A percentile compares a stretch with the other conserved stretches of the same genome.
phyloP scores from a whole-genome alignment of 768 basidiomycete species.

The Pleurotus tuber-regium region DNA sequence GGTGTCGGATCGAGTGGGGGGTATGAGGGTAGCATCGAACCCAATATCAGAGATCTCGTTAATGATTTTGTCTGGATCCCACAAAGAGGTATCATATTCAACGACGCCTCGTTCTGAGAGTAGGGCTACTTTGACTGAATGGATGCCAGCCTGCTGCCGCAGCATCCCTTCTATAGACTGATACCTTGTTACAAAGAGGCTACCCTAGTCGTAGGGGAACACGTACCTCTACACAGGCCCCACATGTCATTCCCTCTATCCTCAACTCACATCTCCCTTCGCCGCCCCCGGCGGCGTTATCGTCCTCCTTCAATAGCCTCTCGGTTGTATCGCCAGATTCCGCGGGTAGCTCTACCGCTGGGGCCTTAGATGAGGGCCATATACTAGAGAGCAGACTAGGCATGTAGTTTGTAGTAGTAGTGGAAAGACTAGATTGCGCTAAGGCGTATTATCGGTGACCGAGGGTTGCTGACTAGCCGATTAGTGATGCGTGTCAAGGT shows the following conservation, averaged over 20 bases:
- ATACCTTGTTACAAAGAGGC: too few species aligned
- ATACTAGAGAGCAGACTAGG: slow-evolving; percentile 7
- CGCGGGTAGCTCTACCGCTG: slow-evolving; percentile 16
- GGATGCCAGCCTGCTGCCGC: slow-evolving; percentile 81
- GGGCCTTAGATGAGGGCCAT: slow-evolving; percentile 12
- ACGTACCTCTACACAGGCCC: slow-evolving; percentile 80
- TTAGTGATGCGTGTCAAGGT: not conserved
- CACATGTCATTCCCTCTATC: slow-evolving; percentile 91
- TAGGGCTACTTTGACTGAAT: slow-evolving; percentile 92
- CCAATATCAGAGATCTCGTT: slow-evolving; percentile 90
- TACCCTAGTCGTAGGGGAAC: not conserved
- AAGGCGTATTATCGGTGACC: too few species aligned
- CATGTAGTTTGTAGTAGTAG: slow-evolving; percentile 9
- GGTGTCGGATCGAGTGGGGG: slow-evolving; percentile 58
- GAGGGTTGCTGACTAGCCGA: slow-evolving; percentile 4
- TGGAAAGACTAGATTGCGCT: not conserved
- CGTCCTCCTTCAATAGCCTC: slow-evolving; percentile 14
- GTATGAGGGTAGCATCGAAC: slow-evolving; percentile 83
- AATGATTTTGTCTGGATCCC: slow-evolving; percentile 80
- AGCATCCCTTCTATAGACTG: slow-evolving; percentile 87
- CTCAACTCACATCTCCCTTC: slow-evolving; percentile 71
- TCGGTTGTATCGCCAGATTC: slow-evolving; percentile 16
- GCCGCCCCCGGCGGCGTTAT: slow-evolving; percentile 13
- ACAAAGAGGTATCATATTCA: slow-evolving; percentile 82
- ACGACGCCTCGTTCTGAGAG: slow-evolving; percentile 91